Evolutionary conservation across 805 yeast species (phyloP), one percentile per base, ranked within the genome.

Genomic region (Spathaspora passalidarum): DNA sequence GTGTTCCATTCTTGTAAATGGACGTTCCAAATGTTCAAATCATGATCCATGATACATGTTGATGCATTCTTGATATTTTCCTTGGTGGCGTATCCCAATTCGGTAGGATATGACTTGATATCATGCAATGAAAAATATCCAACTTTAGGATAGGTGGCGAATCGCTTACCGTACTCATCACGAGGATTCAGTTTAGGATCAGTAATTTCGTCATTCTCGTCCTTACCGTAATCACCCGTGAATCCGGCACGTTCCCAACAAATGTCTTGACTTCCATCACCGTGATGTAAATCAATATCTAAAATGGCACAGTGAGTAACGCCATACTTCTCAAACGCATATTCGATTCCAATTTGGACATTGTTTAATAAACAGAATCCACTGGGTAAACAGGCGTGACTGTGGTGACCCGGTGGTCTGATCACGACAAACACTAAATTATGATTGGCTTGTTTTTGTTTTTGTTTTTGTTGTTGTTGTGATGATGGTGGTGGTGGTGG

Each of bases 371-470:
- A 63, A 61, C 96, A 88, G 59, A 88, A 88, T 2, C 96, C 96
- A 19, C 90, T 82, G 0, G 96, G 96, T n/a, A 80, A 76, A 46
- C 85, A 81, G 0, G 89, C 84, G 56, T 86, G 94, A 19, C 89
- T 82, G 62, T 88, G 96, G 59, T 88, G 96, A 3, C 96, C 96
- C 1, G 95, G 94, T 1, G 94, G 94, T 42, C 94, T 69, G 36
- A 86, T 78, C 1, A 82, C 81, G 0, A 83, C 83, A 64, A 86
- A 86, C 1, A 84, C 82, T 13, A 71, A 56, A 45, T 71, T 56
- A 46, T 69, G 68, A 57, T 65, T 50, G 32, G 49, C 50, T 16
- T 48, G 35, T 29, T 19, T 16, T 23, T 18, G 46, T 9, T n/a
- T 38, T 11, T 10, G 49, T 48, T n/a, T 45, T 29, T 11, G 42